These are phyloP conservation scores for Ogataea hybrid DNA, from an alignment of 1,139 yeast genomes.

Conservation along the genomic window DNA sequence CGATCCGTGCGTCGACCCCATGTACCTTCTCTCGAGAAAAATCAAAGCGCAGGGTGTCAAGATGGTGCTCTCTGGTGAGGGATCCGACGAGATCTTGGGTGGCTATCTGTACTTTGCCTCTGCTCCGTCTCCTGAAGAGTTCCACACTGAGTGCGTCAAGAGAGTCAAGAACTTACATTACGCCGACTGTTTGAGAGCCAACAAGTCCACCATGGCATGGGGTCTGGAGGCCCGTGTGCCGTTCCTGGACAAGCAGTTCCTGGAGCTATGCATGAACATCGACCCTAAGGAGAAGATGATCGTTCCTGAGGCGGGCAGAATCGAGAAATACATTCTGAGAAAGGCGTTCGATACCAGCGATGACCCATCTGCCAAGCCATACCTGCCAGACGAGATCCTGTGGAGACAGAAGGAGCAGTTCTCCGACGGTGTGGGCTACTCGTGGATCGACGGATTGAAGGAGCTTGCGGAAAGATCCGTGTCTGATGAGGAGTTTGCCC, in stretches of 20 bases:
- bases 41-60: conserved; percentile 99
- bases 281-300: conserved; percentile 91
- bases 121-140: conserved; percentile 89
- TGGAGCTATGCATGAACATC: conserved; percentile 91
- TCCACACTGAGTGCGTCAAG: conserved; percentile 93
- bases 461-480: conserved; percentile 89
- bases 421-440: conserved; percentile 99
- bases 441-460: conserved; percentile 98
- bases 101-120: conserved; percentile 96
- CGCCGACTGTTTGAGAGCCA: conserved; percentile 97
- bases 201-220: conserved; percentile 99
- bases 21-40: conserved; percentile 93
- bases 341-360: conserved; percentile 93
- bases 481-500: conserved; percentile 83
- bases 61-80: conserved; percentile 99
- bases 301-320: conserved; percentile 61
- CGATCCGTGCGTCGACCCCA: conserved; percentile 99
- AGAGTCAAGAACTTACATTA: conserved; percentile 96
- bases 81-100: conserved; percentile 98
- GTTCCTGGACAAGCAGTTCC: conserved; percentile 90
- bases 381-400: conserved; percentile 91
- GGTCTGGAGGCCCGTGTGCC: conserved; percentile 99
- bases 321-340: conserved; percentile 93
- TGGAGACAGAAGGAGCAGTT: conserved; percentile 99
- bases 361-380: conserved; percentile 68